Percentiles rank a stretch among this genome's conserved stretches.
phyloP scores from a whole-genome alignment of 2,329 filamentous ascomycete genomes.

The Sphaerulina vaccinii region DNA sequence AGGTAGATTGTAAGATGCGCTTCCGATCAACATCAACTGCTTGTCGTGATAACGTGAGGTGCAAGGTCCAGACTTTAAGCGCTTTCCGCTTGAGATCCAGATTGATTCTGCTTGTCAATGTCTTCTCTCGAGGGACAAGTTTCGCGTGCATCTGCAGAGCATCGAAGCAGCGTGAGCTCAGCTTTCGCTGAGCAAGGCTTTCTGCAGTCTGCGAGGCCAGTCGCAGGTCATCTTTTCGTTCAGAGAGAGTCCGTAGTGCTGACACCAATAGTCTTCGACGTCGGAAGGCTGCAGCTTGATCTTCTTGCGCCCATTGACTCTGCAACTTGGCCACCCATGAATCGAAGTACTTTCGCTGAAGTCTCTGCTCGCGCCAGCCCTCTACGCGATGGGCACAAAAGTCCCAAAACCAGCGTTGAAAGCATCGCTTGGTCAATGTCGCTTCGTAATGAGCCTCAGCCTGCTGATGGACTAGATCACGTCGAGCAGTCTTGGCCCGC shows the following conservation, averaged over 20 bases:
- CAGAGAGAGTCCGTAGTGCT: neutral
- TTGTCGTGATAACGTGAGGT: constrained; percentile 36
- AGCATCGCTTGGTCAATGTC: constrained; percentile 31
- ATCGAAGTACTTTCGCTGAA: constrained; percentile 21
- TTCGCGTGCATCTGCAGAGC: constrained; percentile 41
- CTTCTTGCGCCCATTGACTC: constrained; percentile 4
- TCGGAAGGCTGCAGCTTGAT: constrained; percentile 18
- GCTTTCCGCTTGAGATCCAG: constrained; percentile 47
- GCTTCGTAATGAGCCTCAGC: constrained; percentile 31
- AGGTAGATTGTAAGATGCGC: constrained; percentile 57
- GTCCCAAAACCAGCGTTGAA: constrained; percentile 27
- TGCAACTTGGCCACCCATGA: constrained; percentile 13
- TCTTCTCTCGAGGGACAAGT: constrained; percentile 44
- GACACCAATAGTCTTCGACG: neutral
- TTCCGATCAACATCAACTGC: constrained; percentile 53
- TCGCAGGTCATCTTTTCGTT: constrained; percentile 1
- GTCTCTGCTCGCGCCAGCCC: constrained; percentile 36
- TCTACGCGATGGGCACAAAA: constrained; percentile 32
- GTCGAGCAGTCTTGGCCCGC: constrained; percentile 43
- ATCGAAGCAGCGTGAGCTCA: constrained; percentile 29
- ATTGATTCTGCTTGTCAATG: constrained; percentile 47
- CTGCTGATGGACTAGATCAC: constrained; percentile 24
- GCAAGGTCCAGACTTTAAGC: constrained; percentile 53
- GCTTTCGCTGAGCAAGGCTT: constrained; percentile 4
- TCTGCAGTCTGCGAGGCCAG: constrained; percentile 8